Percentiles rank a stretch among this genome's conserved stretches.
Evolutionary conservation across 495 filamentous ascomycete species (phyloP).

Genomic region (Lasiosphaeriaceae sp.): DNA sequence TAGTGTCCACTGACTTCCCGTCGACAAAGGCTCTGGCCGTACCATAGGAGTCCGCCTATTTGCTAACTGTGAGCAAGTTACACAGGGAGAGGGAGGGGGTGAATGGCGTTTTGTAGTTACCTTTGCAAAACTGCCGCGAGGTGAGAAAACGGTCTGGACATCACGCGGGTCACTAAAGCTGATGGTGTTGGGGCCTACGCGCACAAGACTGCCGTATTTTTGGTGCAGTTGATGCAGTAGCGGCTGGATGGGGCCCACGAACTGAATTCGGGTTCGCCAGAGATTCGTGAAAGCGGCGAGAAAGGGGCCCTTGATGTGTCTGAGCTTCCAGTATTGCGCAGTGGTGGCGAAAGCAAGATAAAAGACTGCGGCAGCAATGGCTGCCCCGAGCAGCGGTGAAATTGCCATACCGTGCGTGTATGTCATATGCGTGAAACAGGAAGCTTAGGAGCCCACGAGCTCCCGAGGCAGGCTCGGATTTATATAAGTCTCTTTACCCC

Average conservation of each 20-base stretch:
- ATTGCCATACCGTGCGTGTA: too few relatives aligned
- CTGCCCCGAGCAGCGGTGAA: too few relatives aligned
- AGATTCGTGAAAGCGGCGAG: conserved; percentile 5
- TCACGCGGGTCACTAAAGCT: conserved; percentile 34
- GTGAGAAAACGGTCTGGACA: conserved; percentile 19
- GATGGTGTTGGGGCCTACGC: conserved; percentile 47
- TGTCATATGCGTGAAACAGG: too few relatives aligned
- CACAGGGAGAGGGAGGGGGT: too few relatives aligned
- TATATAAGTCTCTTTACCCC: too few relatives aligned
- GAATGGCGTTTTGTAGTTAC: conserved; percentile 1
- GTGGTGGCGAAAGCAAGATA: too few relatives aligned
- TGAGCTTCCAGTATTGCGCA: background rate
- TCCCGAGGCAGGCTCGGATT: too few relatives aligned
- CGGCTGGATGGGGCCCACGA: background rate
- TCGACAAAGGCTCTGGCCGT: conserved; percentile 24
- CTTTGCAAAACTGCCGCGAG: conserved; percentile 5
- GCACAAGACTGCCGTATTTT: conserved; percentile 45
- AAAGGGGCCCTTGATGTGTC: background rate
- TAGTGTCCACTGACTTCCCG: conserved; percentile 25
- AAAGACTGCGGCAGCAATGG: too few relatives aligned
- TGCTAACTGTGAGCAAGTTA: too few relatives aligned
- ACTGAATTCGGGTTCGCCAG: conserved; percentile 4
- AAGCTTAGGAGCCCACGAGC: too few relatives aligned
- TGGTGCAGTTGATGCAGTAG: conserved; percentile 28
- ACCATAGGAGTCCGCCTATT: conserved; percentile 25